Conservation (phyloP, 2,329 filamentous ascomycete genomes). For the Sporothrix brasiliensis region DNA sequence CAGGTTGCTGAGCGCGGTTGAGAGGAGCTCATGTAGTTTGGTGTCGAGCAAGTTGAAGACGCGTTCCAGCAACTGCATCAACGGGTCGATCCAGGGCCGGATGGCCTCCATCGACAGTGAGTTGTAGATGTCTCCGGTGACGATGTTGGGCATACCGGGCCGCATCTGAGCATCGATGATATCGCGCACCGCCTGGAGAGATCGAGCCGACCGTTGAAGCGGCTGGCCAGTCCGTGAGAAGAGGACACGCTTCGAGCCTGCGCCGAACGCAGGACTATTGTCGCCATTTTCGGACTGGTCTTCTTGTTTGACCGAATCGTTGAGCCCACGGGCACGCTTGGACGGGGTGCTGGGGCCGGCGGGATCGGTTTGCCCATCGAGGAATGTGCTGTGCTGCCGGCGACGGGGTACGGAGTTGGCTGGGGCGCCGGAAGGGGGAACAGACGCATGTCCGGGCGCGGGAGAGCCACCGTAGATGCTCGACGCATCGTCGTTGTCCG, state of each 20-base stretch:
- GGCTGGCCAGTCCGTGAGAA: background rate
- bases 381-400: conserved; percentile 30
- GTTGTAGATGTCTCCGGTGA: conserved; percentile 63
- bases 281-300: conserved; percentile 29
- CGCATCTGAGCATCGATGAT: conserved; percentile 59
- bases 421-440: background rate
- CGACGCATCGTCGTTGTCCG: conserved; percentile 45
- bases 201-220: conserved; percentile 37
- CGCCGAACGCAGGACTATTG: background rate
- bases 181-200: conserved; percentile 55
- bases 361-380: conserved; percentile 31
- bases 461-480: conserved; percentile 34
- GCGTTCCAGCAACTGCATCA: conserved; percentile 52
- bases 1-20: conserved; percentile 51
- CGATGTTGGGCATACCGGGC: conserved; percentile 61
- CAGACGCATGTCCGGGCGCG: background rate
- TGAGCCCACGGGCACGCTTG: conserved; percentile 32
- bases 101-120: conserved; percentile 61
- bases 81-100: conserved; percentile 58
- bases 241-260: conserved; percentile 3
- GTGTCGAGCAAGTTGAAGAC: conserved; percentile 54
- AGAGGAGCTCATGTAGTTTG: conserved; percentile 53
- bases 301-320: conserved; percentile 38
- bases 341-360: conserved; percentile 28
- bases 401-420: conserved; percentile 29